A percentile compares a stretch with the other conserved stretches of the same genome.
Evolutionary conservation across 257 asterid species (phyloP).

Genomic region (Cordia subcordata): DNA sequence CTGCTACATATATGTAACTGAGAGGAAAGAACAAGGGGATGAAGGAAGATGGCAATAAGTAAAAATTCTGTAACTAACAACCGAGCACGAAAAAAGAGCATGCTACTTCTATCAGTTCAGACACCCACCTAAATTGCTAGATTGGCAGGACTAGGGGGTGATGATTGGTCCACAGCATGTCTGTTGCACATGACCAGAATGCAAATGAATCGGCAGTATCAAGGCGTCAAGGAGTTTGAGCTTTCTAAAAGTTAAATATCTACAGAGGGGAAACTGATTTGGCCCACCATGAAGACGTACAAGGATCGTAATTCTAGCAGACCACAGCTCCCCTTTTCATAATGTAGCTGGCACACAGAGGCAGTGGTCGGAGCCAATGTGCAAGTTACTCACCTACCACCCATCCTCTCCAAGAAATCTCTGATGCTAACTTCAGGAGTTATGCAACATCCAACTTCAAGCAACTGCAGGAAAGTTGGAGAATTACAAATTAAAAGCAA

Average conservation of each 20-base stretch:
- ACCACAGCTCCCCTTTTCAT: background rate
- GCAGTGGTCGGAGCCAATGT: background rate
- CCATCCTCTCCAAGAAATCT: constrained; percentile 10
- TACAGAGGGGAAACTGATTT: constrained; percentile 18
- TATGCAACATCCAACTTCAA: no score
- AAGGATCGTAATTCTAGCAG: background rate
- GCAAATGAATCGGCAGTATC: constrained; percentile 14
- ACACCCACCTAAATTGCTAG: constrained; percentile 15
- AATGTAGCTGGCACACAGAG: constrained; percentile 2
- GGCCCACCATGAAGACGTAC: constrained; percentile 1
- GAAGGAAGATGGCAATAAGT: constrained; percentile 1
- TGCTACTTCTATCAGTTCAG: constrained; percentile 19
- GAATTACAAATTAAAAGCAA: no score
- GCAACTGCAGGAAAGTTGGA: no score
- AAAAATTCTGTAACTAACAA: constrained; percentile 11
- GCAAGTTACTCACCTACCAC: constrained; percentile 5
- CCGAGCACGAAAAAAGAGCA: constrained; percentile 20
- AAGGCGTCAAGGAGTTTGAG: constrained; percentile 15
- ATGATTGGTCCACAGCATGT: constrained; percentile 10
- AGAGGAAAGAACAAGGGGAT: constrained; percentile 6
- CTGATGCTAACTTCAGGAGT: no score
- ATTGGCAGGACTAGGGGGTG: constrained; percentile 13
- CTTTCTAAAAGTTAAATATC: constrained; percentile 26
- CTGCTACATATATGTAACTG: constrained; percentile 19
- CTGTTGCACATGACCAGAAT: constrained; percentile 1